Evolutionary conservation across 352 stramenopile genomes (phyloP), one percentile per base, ranked within the genome.

Genomic region (Pythium myriotylum): DNA sequence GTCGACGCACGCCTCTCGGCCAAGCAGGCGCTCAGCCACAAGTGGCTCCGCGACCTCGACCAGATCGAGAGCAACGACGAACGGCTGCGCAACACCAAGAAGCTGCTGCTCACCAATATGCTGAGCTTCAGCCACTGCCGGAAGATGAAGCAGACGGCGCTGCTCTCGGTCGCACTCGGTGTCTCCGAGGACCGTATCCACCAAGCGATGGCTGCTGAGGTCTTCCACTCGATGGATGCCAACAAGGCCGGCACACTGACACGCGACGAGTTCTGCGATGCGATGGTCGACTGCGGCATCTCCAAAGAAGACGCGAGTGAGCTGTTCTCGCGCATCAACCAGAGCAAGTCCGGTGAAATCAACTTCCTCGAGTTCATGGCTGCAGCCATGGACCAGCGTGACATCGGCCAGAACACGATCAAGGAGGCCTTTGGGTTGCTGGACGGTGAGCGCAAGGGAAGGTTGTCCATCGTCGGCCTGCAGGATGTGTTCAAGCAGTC

Each of bases 321-420:
- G 22, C 67, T 92, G 5, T 93, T 93, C 46, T 64, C 67, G 19
- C 82, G 79, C 14, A 92, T 93, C 49, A 89, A 93, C 55, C 84
- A 91, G 63, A 89, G 78, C 29, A 91, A 90, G 59, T 83, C 65
- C 9, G 89, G 90, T 0, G 65, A 90, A 35, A 96, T 99, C 32
- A 90, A 97, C 60, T 98, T 98, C 64, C 89, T 97, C 5, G 96
- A 99, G 77, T 98, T 98, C 74, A 84, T 98, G 60, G 96, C 94
- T 9, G 96, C 94, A 3, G 94, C 92, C 7, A 87, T 99, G 66
- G 92, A 98, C 65, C 76, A 95, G 55, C 84, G 88, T 37, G 81
- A 90, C 19, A 89, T 94, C 54, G 80, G 77, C 16, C 91, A 98
- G 71, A 94, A 96, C 57, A 92, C 88, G 3, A 88, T 98, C 62